A percentile compares a stretch with the other conserved stretches of the same genome.
phyloP scores from a whole-genome alignment of 2,329 filamentous ascomycete species.

The Bipolaris cookei region DNA sequence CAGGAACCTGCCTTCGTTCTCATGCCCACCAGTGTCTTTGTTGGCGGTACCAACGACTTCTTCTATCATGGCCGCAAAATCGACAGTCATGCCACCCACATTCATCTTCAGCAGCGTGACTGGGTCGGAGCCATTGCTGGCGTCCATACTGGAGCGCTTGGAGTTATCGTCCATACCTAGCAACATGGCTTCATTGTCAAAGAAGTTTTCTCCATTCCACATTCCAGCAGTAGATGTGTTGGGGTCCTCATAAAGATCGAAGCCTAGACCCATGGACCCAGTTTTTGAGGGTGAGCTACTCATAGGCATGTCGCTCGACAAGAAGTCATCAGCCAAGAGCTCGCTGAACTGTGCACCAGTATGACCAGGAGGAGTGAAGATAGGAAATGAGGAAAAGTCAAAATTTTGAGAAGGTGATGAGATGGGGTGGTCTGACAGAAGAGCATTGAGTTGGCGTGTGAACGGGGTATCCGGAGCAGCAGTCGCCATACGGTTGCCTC shows the following conservation, averaged over 20 bases:
- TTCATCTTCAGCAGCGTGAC: slow-evolving; percentile 34
- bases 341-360: slow-evolving; percentile 35
- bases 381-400: slow-evolving; percentile 46
- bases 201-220: slow-evolving; percentile 45
- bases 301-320: slow-evolving; percentile 47
- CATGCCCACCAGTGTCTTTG: slow-evolving; percentile 19
- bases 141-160: slow-evolving; percentile 12
- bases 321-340: slow-evolving; percentile 40
- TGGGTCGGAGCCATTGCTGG: slow-evolving; percentile 16
- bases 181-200: slow-evolving; percentile 40
- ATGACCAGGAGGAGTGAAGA: slow-evolving; percentile 40
- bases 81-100: slow-evolving; percentile 38
- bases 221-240: slow-evolving; percentile 42
- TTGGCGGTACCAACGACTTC: slow-evolving; percentile 38
- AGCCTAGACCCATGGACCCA: slow-evolving; percentile 33
- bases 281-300: slow-evolving; percentile 44
- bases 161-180: slow-evolving; percentile 21
- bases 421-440: slow-evolving; percentile 56
- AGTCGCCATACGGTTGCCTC: slow-evolving; percentile 41
- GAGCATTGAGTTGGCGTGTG: slow-evolving; percentile 67
- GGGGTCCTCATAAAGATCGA: slow-evolving; percentile 49
- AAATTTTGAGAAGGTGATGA: slow-evolving; percentile 41
- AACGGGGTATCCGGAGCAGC: slow-evolving; percentile 60
- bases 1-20: not conserved
- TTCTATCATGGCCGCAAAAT: slow-evolving; percentile 48